Conservation (phyloP, 768 basidiomycete species). For the button mushroom (Agaricus bisporus) region DNA sequence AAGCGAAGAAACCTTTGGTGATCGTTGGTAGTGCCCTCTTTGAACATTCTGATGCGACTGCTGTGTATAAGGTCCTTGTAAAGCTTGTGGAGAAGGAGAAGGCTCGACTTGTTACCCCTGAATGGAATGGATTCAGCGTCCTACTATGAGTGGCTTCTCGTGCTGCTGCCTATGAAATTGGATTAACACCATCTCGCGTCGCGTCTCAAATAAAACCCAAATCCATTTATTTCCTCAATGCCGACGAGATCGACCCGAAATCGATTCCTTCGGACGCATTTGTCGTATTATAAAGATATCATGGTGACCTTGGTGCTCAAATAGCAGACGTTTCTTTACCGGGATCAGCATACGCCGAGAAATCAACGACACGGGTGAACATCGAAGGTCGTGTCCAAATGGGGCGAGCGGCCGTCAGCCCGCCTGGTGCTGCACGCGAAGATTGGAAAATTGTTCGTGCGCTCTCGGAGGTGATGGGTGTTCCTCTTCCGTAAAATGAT, state of each 20-base stretch:
- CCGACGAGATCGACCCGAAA: conserved; percentile 86
- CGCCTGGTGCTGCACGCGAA: conserved; percentile 93
- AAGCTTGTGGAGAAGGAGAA: conserved; percentile 79
- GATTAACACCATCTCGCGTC: conserved; percentile 81
- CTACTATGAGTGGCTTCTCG: conserved; percentile 90
- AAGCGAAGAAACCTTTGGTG: conserved; percentile 87
- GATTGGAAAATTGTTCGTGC: conserved; percentile 98
- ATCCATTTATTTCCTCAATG: conserved; percentile 94
- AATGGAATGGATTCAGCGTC: conserved; percentile 94
- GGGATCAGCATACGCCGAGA: conserved; percentile 90
- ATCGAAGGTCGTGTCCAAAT: conserved; percentile 92
- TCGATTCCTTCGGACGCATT: conserved; percentile 90
- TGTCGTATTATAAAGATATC: conserved; percentile 98
- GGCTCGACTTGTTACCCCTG: conserved; percentile 67
- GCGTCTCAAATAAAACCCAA: conserved; percentile 78
- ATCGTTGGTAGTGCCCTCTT: conserved; percentile 84
- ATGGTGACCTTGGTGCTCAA: conserved; percentile 94
- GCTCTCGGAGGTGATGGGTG: conserved; percentile 79
- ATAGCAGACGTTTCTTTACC: conserved; percentile 97
- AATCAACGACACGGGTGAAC: conserved; percentile 88
- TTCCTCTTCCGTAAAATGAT: conserved; percentile 85
- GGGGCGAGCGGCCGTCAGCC: conserved; percentile 84
- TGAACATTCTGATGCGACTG: conserved; percentile 82
- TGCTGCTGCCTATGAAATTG: conserved; percentile 90
- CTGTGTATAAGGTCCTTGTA: conserved; percentile 68